Evolutionary conservation across 257 asterid genomes (phyloP), one percentile per base, ranked within the genome.

Genomic region (Paulownia fortunei): DNA sequence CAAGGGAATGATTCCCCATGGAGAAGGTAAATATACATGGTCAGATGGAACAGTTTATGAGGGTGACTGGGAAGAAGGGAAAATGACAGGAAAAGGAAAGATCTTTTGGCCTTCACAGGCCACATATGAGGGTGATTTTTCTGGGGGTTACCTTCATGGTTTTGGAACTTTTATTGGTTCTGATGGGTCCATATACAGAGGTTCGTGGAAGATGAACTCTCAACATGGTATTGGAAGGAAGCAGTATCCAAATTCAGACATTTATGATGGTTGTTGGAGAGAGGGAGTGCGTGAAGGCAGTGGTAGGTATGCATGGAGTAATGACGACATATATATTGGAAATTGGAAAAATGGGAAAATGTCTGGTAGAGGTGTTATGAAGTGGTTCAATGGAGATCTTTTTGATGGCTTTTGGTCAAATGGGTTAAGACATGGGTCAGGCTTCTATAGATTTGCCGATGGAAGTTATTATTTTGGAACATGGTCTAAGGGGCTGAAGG

Each of bases 241-340:
- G 81, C 87, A 88, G 64, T 96, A 96, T 84, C 85, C 87, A 27
- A 93, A 89, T 84, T 84, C 91, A 44, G 97, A 96, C 80, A 79
- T 90, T 69, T 96, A 93, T 82, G 97, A 96, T 69, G 98, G 98
- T 66, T 86, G 96, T 70, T 93, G 99, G 99, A 90, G 88, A 89
- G 97, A 90, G 80, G 97, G 97, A 75, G 85, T 84, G 66, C 91
- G 94, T 30, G 98, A 93, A 81, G 99, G 99, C 75, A 86, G 97
- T 68, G 99, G 99, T 64, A 84, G 92, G 84, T 96, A 93, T 86
- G 90, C 83, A 8, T 96, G 99, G 99, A 84, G 87, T 51, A 84
- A 79, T 55, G 93, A 91, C 27, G 86, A 89, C 81, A 74, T 82
- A 77, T 96, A 96, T 61, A 89, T 91, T 26, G 99, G 99, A 76